Conservation (phyloP, 306 rosid genomes). For the Hippophae gyantsensis region DNA sequence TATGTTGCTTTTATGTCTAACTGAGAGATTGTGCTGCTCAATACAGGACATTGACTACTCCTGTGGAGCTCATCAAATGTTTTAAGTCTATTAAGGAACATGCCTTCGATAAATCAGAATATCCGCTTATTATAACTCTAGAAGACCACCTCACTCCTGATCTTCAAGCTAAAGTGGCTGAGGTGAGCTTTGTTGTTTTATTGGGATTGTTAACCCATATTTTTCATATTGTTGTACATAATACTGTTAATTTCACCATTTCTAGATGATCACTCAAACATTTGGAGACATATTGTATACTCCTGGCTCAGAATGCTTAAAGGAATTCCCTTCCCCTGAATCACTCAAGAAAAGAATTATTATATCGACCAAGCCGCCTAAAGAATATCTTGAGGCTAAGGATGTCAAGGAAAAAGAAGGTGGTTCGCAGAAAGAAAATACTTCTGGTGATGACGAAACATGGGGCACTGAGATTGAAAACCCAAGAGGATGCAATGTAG, state of each 20-base stretch:
- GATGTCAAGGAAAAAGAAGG: conserved; percentile 43
- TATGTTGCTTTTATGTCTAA: neutral
- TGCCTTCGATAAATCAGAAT: conserved; percentile 75
- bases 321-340: conserved; percentile 90
- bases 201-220: conserved; percentile 10
- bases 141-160: conserved; percentile 91
- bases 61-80: conserved; percentile 83
- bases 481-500: conserved; percentile 25
- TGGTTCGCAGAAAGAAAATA: conserved; percentile 35
- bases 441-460: conserved; percentile 47
- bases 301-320: conserved; percentile 60
- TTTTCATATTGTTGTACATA: conserved; percentile 8
- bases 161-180: conserved; percentile 93
- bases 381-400: conserved; percentile 73
- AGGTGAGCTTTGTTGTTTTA: conserved; percentile 34
- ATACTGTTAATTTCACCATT: conserved; percentile 21
- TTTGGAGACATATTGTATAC: conserved; percentile 66
- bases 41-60: conserved; percentile 82
- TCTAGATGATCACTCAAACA: conserved; percentile 66
- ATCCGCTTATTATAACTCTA: conserved; percentile 84
- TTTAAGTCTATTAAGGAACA: conserved; percentile 71
- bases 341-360: conserved; percentile 69
- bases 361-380: conserved; percentile 96
- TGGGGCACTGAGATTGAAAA: conserved; percentile 83
- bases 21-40: conserved; percentile 8